Base-by-base conservation (phyloP, 2,329 filamentous ascomycete genomes). In the Raffaelea albimanens region DNA sequence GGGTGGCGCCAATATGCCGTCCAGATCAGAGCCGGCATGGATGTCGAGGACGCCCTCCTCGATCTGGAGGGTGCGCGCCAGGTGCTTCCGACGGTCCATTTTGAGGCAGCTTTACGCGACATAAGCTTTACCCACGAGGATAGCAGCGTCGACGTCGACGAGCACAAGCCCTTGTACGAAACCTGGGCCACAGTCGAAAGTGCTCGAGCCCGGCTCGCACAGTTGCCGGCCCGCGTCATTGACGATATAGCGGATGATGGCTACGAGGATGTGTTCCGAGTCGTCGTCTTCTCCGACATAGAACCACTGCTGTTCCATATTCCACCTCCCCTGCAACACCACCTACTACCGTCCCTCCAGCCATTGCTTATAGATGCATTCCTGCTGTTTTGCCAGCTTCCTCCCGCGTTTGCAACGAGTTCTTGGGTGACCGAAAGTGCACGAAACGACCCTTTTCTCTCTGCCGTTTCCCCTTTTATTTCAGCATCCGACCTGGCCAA, bases 211-310 rank as follows among this genome's bases (percentile, higher is more conserved):
- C 52, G 58, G 14, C 64, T 66, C 39, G 71, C 82, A 9, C 69
- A 67, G 38, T 67, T 81, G 48, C 87, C 89, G 5, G 85, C 85
- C 16, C 78, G 85, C 43, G 84, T 84, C 0, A 70, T 85, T 51
- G 88, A 96, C 59, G 81, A 88, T 22, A 73, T 78, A 2, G 77
- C 75, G 16, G 83, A 87, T 53, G 83, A 89, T 2, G 77, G 75
- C 16, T 83, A 88, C 53, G 83, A 90, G 50, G 91, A 96, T 57
- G 85, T 88, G 0, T 95, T 85, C 55, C 77, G 89, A 33, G 78
- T 93, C 3, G 76, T 95, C 41, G 77, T 96, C 58, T 89, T 82
- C 55, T 77, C 80, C 0, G 93, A 97, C 60, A 69, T 96, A 19
- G 67, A 79, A 52, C 71, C 76, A 1, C 71, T 85, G 23, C 59